A percentile compares a stretch with the other conserved stretches of the same genome.
These are phyloP conservation scores for Boletus chippewaensis DNA, from an alignment of 1,284 basidiomycete species.

Conservation along the genomic window DNA sequence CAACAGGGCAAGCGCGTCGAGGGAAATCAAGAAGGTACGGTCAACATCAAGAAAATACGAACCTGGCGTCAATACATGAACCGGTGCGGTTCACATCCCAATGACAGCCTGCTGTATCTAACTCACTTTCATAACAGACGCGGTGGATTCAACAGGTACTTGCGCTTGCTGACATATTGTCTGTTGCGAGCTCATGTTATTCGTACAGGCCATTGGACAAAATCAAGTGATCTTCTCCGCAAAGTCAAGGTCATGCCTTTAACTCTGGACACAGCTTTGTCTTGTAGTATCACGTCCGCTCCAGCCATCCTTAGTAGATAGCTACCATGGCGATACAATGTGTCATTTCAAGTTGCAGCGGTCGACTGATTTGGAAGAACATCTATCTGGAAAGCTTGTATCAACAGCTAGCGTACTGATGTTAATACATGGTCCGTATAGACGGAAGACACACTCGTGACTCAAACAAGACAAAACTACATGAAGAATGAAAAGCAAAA, in stretches of 20 bases:
- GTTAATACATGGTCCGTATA: conserved; percentile 27
- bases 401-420: conserved; percentile 21
- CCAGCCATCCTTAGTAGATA: background rate
- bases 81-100: conserved; percentile 41
- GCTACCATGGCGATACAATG: background rate
- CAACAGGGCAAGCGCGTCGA: conserved; percentile 68
- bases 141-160: conserved; percentile 87
- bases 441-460: conserved; percentile 13
- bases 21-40: conserved; percentile 76
- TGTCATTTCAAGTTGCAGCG: conserved; percentile 9
- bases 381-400: conserved; percentile 24
- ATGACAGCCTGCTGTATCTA: conserved; percentile 5
- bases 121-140: conserved; percentile 42
- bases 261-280: conserved; percentile 11
- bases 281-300: background rate
- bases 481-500: conserved; percentile 13
- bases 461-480: conserved; percentile 20
- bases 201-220: conserved; percentile 57
- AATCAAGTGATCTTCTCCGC: conserved; percentile 43
- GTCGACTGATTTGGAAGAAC: conserved; percentile 12
- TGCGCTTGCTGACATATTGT: conserved; percentile 8
- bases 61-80: conserved; percentile 99
- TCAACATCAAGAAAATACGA: conserved; percentile 78
- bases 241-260: background rate
- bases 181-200: conserved; percentile 13